Conservation (phyloP, 2,329 filamentous ascomycete species). For the Knoxdaviesia capensis region DNA sequence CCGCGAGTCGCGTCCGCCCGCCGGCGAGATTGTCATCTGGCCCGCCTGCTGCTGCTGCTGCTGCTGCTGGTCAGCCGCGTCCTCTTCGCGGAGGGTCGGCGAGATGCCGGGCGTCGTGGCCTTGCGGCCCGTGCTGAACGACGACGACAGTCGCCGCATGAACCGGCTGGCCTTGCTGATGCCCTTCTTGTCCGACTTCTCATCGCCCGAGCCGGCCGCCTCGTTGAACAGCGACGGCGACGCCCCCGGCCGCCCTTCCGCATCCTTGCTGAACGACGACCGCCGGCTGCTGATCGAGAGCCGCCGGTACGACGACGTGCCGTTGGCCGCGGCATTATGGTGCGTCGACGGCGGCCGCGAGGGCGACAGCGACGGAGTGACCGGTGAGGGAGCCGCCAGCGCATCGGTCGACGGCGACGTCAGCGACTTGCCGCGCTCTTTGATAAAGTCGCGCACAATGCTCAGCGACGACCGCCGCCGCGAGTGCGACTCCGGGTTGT, state of each 20-base stretch:
- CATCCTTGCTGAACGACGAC: conserved; percentile 29
- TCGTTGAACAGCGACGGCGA: conserved; percentile 24
- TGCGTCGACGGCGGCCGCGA: conserved; percentile 26
- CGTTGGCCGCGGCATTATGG: conserved; percentile 13
- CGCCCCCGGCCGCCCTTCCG: conserved; percentile 7
- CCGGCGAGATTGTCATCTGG: conserved; percentile 10
- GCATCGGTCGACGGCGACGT: conserved; percentile 26
- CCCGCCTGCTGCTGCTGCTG: too few species aligned
- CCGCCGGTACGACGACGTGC: conserved; percentile 30
- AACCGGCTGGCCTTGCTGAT: conserved; percentile 33
- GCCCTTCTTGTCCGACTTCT: conserved; percentile 25
- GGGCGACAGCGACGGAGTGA: conserved; percentile 19
- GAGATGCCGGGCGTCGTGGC: conserved; percentile 21
- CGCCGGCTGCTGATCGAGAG: conserved; percentile 43
- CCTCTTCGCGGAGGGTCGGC: conserved; percentile 30
- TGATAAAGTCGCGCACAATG: conserved; percentile 40
- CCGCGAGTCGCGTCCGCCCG: conserved; percentile 6
- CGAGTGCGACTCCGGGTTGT: conserved; percentile 11
- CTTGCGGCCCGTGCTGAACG: conserved; percentile 26
- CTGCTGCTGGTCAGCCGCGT: conserved; percentile 8
- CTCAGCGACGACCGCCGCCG: conserved; percentile 35
- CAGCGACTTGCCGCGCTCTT: conserved; percentile 32
- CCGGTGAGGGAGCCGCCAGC: conserved; percentile 8
- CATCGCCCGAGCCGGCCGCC: conserved; percentile 24
- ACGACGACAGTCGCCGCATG: conserved; percentile 36